phyloP scores from a whole-genome alignment of 345 rosid species.

The Pugionium cornutum region DNA sequence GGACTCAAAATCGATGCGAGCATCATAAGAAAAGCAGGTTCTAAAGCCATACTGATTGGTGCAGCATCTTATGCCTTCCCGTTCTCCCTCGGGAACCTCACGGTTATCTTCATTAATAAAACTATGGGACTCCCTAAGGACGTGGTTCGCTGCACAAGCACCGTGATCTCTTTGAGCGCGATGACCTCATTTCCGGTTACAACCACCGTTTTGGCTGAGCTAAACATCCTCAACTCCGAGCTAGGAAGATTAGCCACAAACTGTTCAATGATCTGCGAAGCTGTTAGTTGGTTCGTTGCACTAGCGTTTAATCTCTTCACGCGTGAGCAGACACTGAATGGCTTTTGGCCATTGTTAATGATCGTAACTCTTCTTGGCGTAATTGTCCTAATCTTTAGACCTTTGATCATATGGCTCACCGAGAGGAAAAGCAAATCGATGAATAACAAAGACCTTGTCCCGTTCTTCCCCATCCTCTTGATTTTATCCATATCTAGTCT shows the following conservation, averaged over 20 bases:
- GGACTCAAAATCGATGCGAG: constrained; percentile 39
- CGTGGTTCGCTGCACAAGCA: constrained; percentile 15
- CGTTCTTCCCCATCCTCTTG: constrained; percentile 34
- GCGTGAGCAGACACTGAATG: constrained; percentile 20
- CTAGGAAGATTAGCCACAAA: constrained; percentile 41
- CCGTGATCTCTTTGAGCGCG: constrained; percentile 23
- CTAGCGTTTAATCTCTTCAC: constrained; percentile 30
- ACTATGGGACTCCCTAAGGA: constrained; percentile 14
- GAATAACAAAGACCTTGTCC: constrained; percentile 30
- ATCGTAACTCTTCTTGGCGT: background rate
- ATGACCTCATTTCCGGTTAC: constrained; percentile 45
- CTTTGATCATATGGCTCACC: constrained; percentile 34
- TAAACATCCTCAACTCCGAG: constrained; percentile 43
- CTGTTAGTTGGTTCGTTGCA: constrained; percentile 31
- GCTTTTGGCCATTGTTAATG: constrained; percentile 14
- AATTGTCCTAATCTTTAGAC: constrained; percentile 19
- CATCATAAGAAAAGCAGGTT: constrained; percentile 31
- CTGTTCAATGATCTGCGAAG: constrained; percentile 39
- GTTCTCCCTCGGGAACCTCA: constrained; percentile 32
- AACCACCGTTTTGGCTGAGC: constrained; percentile 37
- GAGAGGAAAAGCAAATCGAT: constrained; percentile 16
- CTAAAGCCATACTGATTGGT: constrained; percentile 37
- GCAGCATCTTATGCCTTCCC: constrained; percentile 39
- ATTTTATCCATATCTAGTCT: constrained; percentile 19
- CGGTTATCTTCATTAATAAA: constrained; percentile 10